These are phyloP conservation scores for Tetradesmus lagerheimii DNA, from an alignment of 139 green algal species.

Conservation along the genomic window DNA sequence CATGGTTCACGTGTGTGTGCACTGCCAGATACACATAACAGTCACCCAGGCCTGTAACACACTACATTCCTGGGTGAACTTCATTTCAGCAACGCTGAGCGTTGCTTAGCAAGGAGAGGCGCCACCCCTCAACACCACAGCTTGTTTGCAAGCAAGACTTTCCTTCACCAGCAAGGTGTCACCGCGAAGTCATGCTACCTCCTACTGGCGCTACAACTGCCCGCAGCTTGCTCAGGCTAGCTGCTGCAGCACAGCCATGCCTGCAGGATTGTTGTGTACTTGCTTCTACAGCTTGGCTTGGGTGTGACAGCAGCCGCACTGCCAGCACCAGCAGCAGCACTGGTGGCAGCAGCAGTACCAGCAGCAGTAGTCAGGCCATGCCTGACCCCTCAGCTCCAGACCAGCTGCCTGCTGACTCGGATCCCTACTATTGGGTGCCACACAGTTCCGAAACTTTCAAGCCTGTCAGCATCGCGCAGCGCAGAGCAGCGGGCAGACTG, in stretches of 20 bases:
- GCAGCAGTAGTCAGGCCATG: background rate
- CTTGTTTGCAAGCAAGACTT: background rate
- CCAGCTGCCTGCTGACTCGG: background rate
- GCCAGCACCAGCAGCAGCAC: background rate
- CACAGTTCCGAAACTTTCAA: background rate
- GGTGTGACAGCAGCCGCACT: background rate
- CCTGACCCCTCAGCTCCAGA: background rate
- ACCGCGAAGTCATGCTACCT: background rate
- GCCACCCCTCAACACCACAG: too few relatives aligned
- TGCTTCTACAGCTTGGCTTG: background rate
- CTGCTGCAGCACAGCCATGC: background rate
- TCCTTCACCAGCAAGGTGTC: background rate
- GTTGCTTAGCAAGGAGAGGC: too few relatives aligned
- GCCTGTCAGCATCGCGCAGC: background rate
- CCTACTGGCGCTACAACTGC: background rate
- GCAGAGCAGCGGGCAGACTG: background rate
- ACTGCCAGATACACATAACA: too few relatives aligned
- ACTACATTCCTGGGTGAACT: too few relatives aligned
- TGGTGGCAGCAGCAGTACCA: background rate
- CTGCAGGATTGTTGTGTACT: background rate
- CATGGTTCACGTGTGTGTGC: too few relatives aligned
- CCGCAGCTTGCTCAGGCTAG: background rate
- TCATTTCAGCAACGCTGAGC: too few relatives aligned
- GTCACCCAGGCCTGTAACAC: too few relatives aligned
- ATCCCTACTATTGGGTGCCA: slow-evolving; percentile 18